Evolutionary conservation across 768 basidiomycete genomes (phyloP).

Genomic region (Phanerodontia chrysosporium): DNA sequence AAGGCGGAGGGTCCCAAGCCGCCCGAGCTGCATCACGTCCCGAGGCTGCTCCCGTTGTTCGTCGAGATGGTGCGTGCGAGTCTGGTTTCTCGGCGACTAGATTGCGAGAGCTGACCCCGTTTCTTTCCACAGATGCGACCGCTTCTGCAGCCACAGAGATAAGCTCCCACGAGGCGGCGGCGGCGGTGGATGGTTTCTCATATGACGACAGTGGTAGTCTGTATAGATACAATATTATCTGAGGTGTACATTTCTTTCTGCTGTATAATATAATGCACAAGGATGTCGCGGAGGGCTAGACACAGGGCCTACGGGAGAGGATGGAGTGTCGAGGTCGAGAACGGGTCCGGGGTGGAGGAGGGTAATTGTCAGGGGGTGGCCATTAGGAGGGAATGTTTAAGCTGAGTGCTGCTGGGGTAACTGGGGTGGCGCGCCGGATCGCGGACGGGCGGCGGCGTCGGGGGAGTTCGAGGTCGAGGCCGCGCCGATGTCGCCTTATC

Average conservation of each 20-base stretch:
- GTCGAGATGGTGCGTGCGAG: conserved; percentile 74
- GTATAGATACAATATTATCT: background rate
- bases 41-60: conserved; percentile 83
- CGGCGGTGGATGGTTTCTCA: background rate
- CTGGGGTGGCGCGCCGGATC: background rate
- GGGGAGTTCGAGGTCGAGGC: background rate
- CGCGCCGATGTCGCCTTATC: background rate
- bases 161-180: background rate
- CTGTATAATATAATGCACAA: too few species aligned
- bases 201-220: background rate
- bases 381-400: background rate
- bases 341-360: background rate
- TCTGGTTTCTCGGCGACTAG: background rate
- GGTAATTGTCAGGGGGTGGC: background rate
- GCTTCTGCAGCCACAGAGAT: conserved; percentile 31
- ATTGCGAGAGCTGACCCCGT: background rate
- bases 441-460: background rate
- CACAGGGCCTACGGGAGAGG: background rate
- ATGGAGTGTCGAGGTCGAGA: background rate
- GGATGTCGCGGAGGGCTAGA: background rate
- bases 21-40: conserved; percentile 75
- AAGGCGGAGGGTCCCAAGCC: conserved; percentile 50
- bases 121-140: conserved; percentile 31
- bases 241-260: background rate
- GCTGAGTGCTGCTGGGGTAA: background rate